Evolutionary conservation across 2,329 filamentous ascomycete genomes (phyloP), one percentile per base, ranked within the genome.

Genomic region (Sarocladium brachiariae): DNA sequence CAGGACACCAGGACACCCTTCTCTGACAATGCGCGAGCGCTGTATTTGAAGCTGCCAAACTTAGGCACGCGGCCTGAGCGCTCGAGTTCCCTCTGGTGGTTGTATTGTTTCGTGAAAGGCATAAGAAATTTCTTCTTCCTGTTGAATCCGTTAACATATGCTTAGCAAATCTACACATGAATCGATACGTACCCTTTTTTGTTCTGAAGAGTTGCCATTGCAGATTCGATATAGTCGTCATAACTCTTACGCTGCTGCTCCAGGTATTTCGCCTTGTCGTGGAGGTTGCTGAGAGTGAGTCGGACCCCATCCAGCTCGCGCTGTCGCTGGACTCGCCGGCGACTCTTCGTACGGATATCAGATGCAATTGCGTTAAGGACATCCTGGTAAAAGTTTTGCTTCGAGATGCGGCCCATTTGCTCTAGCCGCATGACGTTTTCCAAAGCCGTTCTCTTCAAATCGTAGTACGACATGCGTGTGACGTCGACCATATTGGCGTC

Each of bases 211-310:
- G 95, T 99, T 53, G 91, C 79, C 89, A 99, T 96, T 46, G 93
- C 92, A 67, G 96, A 91, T 71, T 99, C 95, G 63, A 99, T 96
- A 70, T 99, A 99, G 71, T 99, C 90, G 65, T 99, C 96, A 71
- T 99, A 99, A 57, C 86, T 93, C 76, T 96, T 96, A 54, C 95
- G 81, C 70, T 99, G 93, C 59, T 90, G 87, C 64, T 99, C 93
- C 9, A 99, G 79, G 69, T 95, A 99, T 57, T 83, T 81, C 33
- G 92, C 91, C 71, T 99, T 93, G 59, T 90, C 83, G 66, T 89
- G 84, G 54, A 95, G 71, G 56, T 90, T 88, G 38, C 76, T 69
- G 14, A 93, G 74, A 1, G 89, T 93, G 52, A 86, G 73, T 24
- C 86, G 79, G 19, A 92, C 88, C 39, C 86, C 85, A 59, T 99